phyloP scores from a whole-genome alignment of 768 basidiomycete species.

The Podaxis carcinomalis region DNA sequence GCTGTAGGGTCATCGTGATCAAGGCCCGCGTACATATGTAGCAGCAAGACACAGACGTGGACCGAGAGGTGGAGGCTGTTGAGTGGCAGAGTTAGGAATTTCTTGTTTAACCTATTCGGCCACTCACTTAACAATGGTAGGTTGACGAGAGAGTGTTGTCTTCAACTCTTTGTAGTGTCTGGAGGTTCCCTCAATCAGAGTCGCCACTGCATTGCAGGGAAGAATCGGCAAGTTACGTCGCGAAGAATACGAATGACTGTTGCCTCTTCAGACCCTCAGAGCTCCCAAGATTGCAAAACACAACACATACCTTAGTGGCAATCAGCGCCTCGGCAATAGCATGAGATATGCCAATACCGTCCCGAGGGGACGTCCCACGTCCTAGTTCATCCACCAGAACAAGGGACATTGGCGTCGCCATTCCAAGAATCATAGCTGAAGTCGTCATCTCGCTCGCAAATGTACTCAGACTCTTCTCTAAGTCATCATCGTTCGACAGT shows the following conservation, averaged over 20 bases:
- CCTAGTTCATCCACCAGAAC: conserved; percentile 92
- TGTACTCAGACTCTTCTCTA: conserved; percentile 87
- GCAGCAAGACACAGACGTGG: conserved; percentile 40
- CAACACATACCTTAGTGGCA: conserved; percentile 52
- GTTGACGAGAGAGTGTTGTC: conserved; percentile 68
- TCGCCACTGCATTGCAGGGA: background rate
- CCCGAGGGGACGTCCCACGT: conserved; percentile 82
- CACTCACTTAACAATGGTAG: conserved; percentile 76
- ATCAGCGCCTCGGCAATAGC: conserved; percentile 81
- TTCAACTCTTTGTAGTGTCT: conserved; percentile 83
- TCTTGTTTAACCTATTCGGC: background rate
- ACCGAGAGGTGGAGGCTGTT: conserved; percentile 78
- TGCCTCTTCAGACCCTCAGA: background rate
- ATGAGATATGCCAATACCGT: conserved; percentile 79
- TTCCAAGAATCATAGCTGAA: conserved; percentile 85
- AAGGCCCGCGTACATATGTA: background rate
- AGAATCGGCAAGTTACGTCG: conserved; percentile 52
- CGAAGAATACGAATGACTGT: conserved; percentile 86
- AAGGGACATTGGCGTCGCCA: conserved; percentile 67
- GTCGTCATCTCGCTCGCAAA: conserved; percentile 96
- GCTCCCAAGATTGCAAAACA: background rate
- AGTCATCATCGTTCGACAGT: conserved; percentile 90
- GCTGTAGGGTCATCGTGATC: conserved; percentile 31
- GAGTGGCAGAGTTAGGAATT: background rate
- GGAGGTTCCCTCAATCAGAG: background rate